These are phyloP conservation scores for Neoboletus subvelutipes DNA, from an alignment of 768 basidiomycete species.

Conservation along the genomic window DNA sequence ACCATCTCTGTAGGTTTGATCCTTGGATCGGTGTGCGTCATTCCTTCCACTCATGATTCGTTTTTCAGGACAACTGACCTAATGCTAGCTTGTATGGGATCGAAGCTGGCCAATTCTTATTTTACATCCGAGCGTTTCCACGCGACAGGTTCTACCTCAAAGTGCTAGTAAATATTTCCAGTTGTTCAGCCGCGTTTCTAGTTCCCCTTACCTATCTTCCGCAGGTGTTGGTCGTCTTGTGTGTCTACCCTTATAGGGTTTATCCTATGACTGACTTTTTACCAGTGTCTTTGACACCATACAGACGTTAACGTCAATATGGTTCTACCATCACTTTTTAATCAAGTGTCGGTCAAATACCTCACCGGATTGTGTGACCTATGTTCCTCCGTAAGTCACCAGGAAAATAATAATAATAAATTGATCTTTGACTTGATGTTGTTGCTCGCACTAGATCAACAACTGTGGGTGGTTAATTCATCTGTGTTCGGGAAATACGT, in stretches of 20 bases:
- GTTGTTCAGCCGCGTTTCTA: neutral
- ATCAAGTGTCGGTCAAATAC: constrained; percentile 9
- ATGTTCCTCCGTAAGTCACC: constrained; percentile 10
- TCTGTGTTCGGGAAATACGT: neutral
- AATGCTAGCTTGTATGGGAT: neutral
- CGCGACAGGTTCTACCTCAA: neutral
- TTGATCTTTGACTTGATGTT: neutral
- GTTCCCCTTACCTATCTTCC: neutral
- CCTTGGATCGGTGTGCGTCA: neutral
- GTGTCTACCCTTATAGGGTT: neutral
- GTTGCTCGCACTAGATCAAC: neutral
- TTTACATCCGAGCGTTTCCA: neutral
- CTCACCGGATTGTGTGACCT: neutral
- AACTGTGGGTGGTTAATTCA: neutral
- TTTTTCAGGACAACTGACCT: neutral
- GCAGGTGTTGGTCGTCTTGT: constrained; percentile 3
- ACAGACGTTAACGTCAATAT: neutral
- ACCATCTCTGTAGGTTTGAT: neutral
- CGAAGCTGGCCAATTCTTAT: neutral
- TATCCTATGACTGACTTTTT: neutral
- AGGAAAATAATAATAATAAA: neutral
- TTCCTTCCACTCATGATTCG: neutral
- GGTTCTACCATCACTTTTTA: neutral
- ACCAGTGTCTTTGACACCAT: constrained; percentile 10
- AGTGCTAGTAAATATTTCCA: neutral